Conservation (phyloP, 306 rosid species). For the peach (Prunus persica) region DNA sequence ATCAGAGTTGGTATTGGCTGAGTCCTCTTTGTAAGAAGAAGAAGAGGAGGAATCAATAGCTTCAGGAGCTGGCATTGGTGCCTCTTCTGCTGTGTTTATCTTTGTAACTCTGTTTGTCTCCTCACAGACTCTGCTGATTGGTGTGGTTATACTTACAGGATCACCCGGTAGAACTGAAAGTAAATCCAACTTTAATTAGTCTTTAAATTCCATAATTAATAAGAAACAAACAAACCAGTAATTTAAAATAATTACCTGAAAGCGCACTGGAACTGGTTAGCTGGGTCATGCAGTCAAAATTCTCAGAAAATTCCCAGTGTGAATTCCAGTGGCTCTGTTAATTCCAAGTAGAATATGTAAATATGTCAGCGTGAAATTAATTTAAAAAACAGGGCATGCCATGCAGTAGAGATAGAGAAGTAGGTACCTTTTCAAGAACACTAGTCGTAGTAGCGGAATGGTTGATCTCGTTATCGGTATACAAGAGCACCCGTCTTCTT, state of each 20-base stretch:
- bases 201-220: too few relatives aligned
- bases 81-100: conserved; percentile 42
- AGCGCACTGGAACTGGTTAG: conserved; percentile 13
- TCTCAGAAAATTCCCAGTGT: conserved; percentile 50
- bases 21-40: conserved; percentile 53
- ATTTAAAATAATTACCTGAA: conserved; percentile 9
- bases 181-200: background rate
- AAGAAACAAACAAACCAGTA: background rate
- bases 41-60: conserved; percentile 65
- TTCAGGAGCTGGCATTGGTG: conserved; percentile 36
- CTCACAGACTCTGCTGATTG: conserved; percentile 38
- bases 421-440: conserved; percentile 34
- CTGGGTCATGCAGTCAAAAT: conserved; percentile 53
- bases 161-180: conserved; percentile 34
- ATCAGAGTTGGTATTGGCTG: conserved; percentile 24
- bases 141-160: conserved; percentile 19
- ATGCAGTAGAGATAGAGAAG: background rate
- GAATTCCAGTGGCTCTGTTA: conserved; percentile 54
- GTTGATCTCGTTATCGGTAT: conserved; percentile 23
- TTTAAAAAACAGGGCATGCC: background rate
- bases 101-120: conserved; percentile 37
- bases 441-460: conserved; percentile 19
- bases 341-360: background rate
- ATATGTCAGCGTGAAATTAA: background rate
- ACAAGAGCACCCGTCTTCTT: conserved; percentile 63